Evolutionary conservation across 2,329 filamentous ascomycete genomes (phyloP).

Genomic region (Fusarium subtropicale): DNA sequence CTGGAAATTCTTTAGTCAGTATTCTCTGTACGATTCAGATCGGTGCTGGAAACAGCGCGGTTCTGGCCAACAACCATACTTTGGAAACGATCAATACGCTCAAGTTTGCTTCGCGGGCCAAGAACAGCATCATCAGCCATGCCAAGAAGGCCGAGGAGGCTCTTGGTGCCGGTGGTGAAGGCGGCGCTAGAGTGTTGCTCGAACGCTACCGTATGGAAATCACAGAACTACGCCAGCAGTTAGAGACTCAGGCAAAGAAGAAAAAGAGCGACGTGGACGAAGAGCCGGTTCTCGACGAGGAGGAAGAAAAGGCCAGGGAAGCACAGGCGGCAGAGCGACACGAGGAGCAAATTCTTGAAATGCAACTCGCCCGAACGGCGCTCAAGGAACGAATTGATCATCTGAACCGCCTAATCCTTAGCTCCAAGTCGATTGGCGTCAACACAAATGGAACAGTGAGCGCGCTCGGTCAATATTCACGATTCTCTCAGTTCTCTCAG

Average conservation of each 20-base stretch:
- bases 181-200: conserved; percentile 85
- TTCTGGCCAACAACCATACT: conserved; percentile 78
- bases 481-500: conserved; percentile 74
- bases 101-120: conserved; percentile 95
- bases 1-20: conserved; percentile 93
- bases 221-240: conserved; percentile 79
- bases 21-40: conserved; percentile 97
- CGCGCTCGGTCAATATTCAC: conserved; percentile 70
- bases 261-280: conserved; percentile 71
- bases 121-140: conserved; percentile 98
- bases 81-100: conserved; percentile 94
- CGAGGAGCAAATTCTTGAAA: conserved; percentile 97
- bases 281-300: conserved; percentile 71
- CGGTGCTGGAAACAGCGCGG: conserved; percentile 78
- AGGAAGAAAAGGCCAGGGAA: conserved; percentile 79
- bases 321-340: conserved; percentile 87
- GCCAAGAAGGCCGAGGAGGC: conserved; percentile 96
- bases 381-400: conserved; percentile 98
- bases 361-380: conserved; percentile 95
- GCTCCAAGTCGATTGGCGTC: conserved; percentile 94
- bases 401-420: conserved; percentile 92
- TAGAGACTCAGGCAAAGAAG: conserved; percentile 83
- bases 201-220: conserved; percentile 97
- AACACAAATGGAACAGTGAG: conserved; percentile 81
- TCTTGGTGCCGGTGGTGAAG: conserved; percentile 81